phyloP scores from a whole-genome alignment of 768 basidiomycete species.

The Amanita exitialis region DNA sequence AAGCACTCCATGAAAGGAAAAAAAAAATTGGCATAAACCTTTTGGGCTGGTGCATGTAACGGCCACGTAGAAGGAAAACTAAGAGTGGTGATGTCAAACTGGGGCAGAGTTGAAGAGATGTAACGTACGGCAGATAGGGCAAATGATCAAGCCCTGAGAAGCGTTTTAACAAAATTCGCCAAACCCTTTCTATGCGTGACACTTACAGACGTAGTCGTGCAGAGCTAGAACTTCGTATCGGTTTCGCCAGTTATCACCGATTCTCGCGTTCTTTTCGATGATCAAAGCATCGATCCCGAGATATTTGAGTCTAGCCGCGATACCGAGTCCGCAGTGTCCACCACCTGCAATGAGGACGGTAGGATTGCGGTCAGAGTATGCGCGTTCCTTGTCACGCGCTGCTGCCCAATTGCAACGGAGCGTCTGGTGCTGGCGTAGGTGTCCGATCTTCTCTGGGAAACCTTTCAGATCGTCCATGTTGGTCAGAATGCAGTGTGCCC shows the following conservation, averaged over 20 bases:
- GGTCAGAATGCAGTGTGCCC: slow-evolving; percentile 49
- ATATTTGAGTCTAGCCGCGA: slow-evolving; percentile 56
- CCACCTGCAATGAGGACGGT: slow-evolving; percentile 63
- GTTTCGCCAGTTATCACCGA: slow-evolving; percentile 59
- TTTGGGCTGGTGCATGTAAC: slow-evolving; percentile 43
- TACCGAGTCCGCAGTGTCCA: slow-evolving; percentile 56
- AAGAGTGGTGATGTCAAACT: neutral
- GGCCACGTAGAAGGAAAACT: slow-evolving; percentile 59
- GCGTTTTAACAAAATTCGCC: neutral
- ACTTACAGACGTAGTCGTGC: slow-evolving; percentile 58
- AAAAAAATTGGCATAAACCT: slow-evolving; percentile 18
- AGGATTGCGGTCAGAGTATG: slow-evolving; percentile 41
- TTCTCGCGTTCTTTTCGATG: slow-evolving; percentile 48
- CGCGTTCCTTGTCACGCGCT: slow-evolving; percentile 27
- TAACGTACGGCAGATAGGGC: slow-evolving; percentile 48
- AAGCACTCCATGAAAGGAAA: neutral
- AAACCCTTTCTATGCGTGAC: slow-evolving; percentile 4
- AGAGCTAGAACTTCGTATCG: slow-evolving; percentile 59
- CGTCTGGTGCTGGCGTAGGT: slow-evolving; percentile 28
- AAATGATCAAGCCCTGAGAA: slow-evolving; percentile 41
- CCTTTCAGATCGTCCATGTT: slow-evolving; percentile 45
- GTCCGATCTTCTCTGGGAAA: slow-evolving; percentile 38
- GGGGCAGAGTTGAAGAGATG: neutral
- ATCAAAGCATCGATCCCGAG: slow-evolving; percentile 51
- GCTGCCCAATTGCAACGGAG: slow-evolving; percentile 49